A percentile compares a stretch with the other conserved stretches of the same genome.
Evolutionary conservation across 2,329 filamentous ascomycete genomes (phyloP).

Genomic region (Coccinonectria pachysandricola): DNA sequence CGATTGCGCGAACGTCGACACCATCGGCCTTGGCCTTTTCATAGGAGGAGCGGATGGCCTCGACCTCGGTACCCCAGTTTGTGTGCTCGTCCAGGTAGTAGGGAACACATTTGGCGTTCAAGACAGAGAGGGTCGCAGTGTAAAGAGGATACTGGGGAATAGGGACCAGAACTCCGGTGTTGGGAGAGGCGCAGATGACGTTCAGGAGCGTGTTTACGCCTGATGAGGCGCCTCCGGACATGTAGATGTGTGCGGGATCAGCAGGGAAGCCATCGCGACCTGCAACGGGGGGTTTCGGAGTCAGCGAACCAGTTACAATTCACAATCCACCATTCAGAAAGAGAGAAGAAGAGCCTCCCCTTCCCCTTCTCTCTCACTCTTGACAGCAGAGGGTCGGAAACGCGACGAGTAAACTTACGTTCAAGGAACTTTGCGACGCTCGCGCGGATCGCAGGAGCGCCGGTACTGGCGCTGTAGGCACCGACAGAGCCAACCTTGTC

Average conservation of each 20-base stretch:
- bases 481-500: constrained; percentile 82
- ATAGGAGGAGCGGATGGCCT: constrained; percentile 64
- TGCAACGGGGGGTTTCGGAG: constrained; percentile 26
- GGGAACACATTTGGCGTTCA: constrained; percentile 79
- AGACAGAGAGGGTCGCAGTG: constrained; percentile 78
- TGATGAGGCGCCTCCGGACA: constrained; percentile 83
- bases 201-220: constrained; percentile 91
- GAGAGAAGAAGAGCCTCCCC: too few species aligned
- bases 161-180: constrained; percentile 79
- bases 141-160: constrained; percentile 98
- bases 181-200: constrained; percentile 68
- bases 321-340: not conserved
- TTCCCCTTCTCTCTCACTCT: too few species aligned
- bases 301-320: too few species aligned
- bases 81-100: constrained; percentile 86
- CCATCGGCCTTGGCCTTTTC: constrained; percentile 65
- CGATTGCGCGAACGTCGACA: constrained; percentile 82
- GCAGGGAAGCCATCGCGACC: constrained; percentile 81
- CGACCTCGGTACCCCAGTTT: constrained; percentile 79
- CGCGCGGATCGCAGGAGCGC: constrained; percentile 74
- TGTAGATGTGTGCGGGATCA: constrained; percentile 72
- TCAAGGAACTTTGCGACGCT: constrained; percentile 91
- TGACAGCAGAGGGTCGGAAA: too few species aligned
- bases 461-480: constrained; percentile 91
- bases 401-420: constrained; percentile 53